Base-by-base conservation (phyloP, 768 basidiomycete genomes). In the Lactarius deliciosus region DNA sequence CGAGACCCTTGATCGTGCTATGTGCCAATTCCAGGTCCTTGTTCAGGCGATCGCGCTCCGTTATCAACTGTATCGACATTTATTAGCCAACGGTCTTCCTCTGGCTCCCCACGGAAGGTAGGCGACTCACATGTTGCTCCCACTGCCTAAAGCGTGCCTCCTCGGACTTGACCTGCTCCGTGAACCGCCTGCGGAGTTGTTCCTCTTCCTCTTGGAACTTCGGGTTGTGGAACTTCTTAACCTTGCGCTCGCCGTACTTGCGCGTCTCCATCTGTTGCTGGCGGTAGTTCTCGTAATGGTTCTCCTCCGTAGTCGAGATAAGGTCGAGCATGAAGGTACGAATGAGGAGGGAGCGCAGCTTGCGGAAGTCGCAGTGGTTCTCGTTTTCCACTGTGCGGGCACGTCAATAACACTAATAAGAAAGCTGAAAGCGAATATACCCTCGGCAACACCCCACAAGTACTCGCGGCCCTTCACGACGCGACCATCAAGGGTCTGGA, bases 191-290 rank as follows among this genome's bases (percentile, higher is more conserved):
- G 75, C 96, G 85, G 68, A 98, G 86, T 66, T 88, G 84, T 78
- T 99, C 97, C 77, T 99, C 96, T 80, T 99, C 97, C 77, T 98
- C 97, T 82, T 96, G 96, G 88, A 96, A 99, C 79, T 98, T 98
- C 73, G 97, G 96, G 79, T 98, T 99, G 80, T 99, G 96, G 71
- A 93, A 83, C 81, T 98, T 98, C 86, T 94, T 96, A 74, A 96
- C 93, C 81, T 98, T 98, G 72, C 95, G 89, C 77, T 98, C 97
- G 71, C 96, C 97, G 71, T 95, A 96, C 79, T 98, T 98, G 79
- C 97, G 90, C 9, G 97, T 98, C 84, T 99, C 97, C 97, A 99
- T 98, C 81, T 98, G 97, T 71, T 93, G 86, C 73, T 96, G 93
- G 68, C 97, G 86, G 83, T 99, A 99, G 77, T 92, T 91, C 82